Base-by-base conservation (phyloP, 495 filamentous ascomycete species). In the Podospora tetraspora region DNA sequence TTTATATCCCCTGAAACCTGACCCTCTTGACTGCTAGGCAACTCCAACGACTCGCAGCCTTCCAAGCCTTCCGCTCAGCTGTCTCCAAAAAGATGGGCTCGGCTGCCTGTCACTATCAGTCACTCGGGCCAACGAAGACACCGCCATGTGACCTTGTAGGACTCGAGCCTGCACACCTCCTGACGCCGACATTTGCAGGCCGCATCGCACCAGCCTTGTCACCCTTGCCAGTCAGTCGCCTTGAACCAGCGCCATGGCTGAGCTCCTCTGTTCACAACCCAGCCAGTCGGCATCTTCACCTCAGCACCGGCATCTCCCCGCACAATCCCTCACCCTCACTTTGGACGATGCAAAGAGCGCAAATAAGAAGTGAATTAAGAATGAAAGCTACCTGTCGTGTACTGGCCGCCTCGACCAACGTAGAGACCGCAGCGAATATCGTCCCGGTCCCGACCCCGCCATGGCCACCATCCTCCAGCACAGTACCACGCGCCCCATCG, bases 361-460 rank as follows among this genome's bases (percentile, higher is more conserved):
- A 43, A 52, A 52, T n/a, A 63, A 69, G 63, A 66, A 66, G 32
- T 76, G 65, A 59, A 74, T 74, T 74, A 75, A 71, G 43, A 52
- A 52, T 52, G 74, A 74, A 69, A 75, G 69, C 68, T 73, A 74
- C 66, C 66, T 69, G 63, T 59, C 62, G 61, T 72, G 66, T 64
- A 66, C 43, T 52, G 43, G 19, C 43, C 43, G 8, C n/a, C 43
- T 52, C 19, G 43, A 52, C 19, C 43, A 52, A 52, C n/a, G 32
- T 52, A 6, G 43, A 19, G 61, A 66, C 21, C 30, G 67, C 66
- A 67, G 43, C 43, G 19, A 52, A 43, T n/a, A 52, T n/a, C 19
- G 43, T 8, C 43, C 16, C 16, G 43, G 19, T n/a, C 19, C 43
- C 43, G 43, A 52, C 43, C 43, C 43, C 16, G 43, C 19, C 43